These are phyloP conservation scores for Geosmithia morbida DNA, from an alignment of 2,329 filamentous ascomycete genomes.

Conservation along the genomic window DNA sequence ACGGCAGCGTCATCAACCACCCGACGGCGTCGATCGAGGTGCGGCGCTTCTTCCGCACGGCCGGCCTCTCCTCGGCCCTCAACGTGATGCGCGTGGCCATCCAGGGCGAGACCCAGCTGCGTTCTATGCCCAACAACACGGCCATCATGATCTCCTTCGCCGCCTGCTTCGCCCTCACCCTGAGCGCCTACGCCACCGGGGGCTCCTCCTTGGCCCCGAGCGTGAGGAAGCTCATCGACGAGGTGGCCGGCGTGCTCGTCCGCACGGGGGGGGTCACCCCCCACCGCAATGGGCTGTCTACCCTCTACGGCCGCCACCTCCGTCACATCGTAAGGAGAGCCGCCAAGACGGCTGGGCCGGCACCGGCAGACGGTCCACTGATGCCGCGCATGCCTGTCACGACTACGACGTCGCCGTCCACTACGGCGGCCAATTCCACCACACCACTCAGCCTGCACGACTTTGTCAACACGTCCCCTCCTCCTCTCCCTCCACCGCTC, in stretches of 20 bases:
- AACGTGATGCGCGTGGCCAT: slow-evolving; percentile 63
- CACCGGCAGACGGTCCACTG: too few species aligned
- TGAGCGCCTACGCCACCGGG: slow-evolving; percentile 43
- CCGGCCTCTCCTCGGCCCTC: slow-evolving; percentile 56
- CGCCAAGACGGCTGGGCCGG: too few species aligned
- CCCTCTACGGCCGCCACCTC: slow-evolving; percentile 30
- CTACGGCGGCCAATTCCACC: not conserved
- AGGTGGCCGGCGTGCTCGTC: slow-evolving; percentile 54
- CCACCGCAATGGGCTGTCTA: slow-evolving; percentile 53
- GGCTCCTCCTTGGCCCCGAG: slow-evolving; percentile 46
- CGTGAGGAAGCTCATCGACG: slow-evolving; percentile 49
- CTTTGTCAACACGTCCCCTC: too few species aligned
- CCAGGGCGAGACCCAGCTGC: slow-evolving; percentile 53
- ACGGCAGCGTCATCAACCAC: slow-evolving; percentile 61
- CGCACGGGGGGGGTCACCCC: slow-evolving; percentile 50
- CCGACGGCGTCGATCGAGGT: slow-evolving; percentile 56
- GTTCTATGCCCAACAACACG: slow-evolving; percentile 68
- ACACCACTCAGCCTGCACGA: not conserved
- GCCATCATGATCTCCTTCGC: slow-evolving; percentile 69
- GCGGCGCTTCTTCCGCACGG: slow-evolving; percentile 58
- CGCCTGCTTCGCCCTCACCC: slow-evolving; percentile 51
- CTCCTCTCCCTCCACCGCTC: too few species aligned
- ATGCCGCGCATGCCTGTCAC: not conserved
- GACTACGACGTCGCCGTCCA: not conserved
- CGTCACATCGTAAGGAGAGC: slow-evolving; percentile 27